phyloP scores from a whole-genome alignment of 768 basidiomycete species.

The Serendipita sp. region DNA sequence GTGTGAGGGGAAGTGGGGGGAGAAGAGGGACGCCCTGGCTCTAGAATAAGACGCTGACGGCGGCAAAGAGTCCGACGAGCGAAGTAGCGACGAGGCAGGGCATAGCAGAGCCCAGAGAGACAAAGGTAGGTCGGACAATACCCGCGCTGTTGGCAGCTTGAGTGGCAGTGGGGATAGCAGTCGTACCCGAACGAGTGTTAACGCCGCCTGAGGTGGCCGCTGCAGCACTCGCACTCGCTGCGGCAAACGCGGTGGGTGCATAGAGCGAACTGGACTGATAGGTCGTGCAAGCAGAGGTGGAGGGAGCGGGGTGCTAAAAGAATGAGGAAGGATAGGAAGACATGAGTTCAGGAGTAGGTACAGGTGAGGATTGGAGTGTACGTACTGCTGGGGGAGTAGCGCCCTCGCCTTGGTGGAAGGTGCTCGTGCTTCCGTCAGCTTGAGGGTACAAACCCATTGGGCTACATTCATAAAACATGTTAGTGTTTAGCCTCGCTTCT shows the following conservation, averaged over 20 bases:
- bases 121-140: not conserved
- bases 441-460: slow-evolving; percentile 5
- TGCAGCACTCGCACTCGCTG: not conserved
- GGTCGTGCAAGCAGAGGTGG: not conserved
- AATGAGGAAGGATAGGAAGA: not conserved
- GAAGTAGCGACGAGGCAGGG: not conserved
- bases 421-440: not conserved
- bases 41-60: not conserved
- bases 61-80: not conserved
- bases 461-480: not conserved
- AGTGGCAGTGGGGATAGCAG: not conserved
- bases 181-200: not conserved
- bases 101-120: not conserved
- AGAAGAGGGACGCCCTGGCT: not conserved
- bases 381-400: not conserved
- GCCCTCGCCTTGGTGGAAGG: slow-evolving; percentile 3
- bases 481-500: not conserved
- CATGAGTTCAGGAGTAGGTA: too few relatives aligned
- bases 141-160: not conserved
- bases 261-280: not conserved
- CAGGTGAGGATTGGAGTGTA: not conserved
- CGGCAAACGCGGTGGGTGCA: not conserved
- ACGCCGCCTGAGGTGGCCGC: not conserved
- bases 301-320: not conserved
- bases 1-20: too few relatives aligned